A percentile compares a stretch with the other conserved stretches of the same genome.
These are phyloP conservation scores for Ceratocystis cacaofunesta DNA, from an alignment of 2,329 filamentous ascomycete species.

Conservation along the genomic window DNA sequence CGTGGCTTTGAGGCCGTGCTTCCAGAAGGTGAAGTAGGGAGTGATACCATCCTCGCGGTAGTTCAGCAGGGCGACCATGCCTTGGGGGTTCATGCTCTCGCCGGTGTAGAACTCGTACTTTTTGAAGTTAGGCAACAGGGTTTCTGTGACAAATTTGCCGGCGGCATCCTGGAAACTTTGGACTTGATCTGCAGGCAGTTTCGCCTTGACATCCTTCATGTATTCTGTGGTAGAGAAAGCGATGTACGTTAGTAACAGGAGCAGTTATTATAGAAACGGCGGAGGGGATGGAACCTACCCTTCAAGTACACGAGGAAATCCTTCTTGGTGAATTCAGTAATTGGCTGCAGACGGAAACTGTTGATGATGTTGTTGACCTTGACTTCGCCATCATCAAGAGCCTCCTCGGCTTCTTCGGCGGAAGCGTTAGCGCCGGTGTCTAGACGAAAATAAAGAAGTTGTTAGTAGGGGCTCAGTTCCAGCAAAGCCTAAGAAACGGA, in stretches of 20 bases:
- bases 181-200: no score
- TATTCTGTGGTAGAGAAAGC: constrained; percentile 43
- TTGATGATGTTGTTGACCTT: constrained; percentile 87
- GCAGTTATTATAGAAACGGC: not conserved
- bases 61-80: constrained; percentile 90
- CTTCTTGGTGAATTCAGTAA: constrained; percentile 79
- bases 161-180: constrained; percentile 62
- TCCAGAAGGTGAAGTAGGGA: constrained; percentile 83
- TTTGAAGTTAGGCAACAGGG: constrained; percentile 71
- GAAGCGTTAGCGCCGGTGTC: constrained; percentile 94
- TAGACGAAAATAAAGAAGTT: constrained; percentile 23
- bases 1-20: constrained; percentile 75
- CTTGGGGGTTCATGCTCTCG: constrained; percentile 82
- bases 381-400: constrained; percentile 50
- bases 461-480: not conserved
- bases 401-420: constrained; percentile 74
- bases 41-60: constrained; percentile 94
- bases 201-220: constrained; percentile 71
- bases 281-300: constrained; percentile 38
- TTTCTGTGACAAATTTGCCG: constrained; percentile 61
- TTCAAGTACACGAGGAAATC: constrained; percentile 71
- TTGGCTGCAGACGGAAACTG: constrained; percentile 76
- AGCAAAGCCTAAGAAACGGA: not conserved
- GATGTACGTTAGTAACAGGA: not conserved
- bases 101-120: constrained; percentile 92